Evolutionary conservation across 2,329 filamentous ascomycete genomes (phyloP), one percentile per base, ranked within the genome.

Genomic region (Ascosphaera acerosa): DNA sequence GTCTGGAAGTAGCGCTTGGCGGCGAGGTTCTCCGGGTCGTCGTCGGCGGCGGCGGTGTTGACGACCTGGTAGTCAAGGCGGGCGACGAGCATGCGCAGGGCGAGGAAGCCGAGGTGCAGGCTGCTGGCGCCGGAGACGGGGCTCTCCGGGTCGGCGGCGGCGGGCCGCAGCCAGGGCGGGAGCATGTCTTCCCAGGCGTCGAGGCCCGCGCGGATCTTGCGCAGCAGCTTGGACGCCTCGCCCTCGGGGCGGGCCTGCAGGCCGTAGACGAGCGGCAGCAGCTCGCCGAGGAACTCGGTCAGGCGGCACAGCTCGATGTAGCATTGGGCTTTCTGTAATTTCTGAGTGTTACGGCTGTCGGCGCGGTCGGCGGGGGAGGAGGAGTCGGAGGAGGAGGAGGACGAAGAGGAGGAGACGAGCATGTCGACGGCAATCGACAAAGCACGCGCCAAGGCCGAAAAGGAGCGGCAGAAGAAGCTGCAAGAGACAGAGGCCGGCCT

Each of bases 401-500:
- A n/a, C n/a, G n/a, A n/a, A n/a, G n/a, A n/a, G n/a, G n/a, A 50
- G 33, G 51, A 48, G 38, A 58, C 46, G 37, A 59, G 61, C 40
- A 54, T 57, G 7, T 50, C 66, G 42, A 53, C 53, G 20, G 58
- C 57, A 27, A 55, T 57, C 0, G 52, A 66, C 48, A 53, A 53
- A 39, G 56, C 64, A 43, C 49, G 65, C 60, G 61, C 52, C 15
- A 55, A 61, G 37, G 56, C 58, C n/a, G 56, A 62, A 41, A 55
- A 58, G 31, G 56, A 58, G 29, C 63, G 59, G 36, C 58, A 58
- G 5, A 61, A 62, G 43, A 60, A 57, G 40, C 45, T 68, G 10
- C 52, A 53, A 29, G 53, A 58, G 42, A 61, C 70, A 1, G 66
- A 82, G 45, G 70, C 78, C 41, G 73, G 70, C 31, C 66, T 87